Evolutionary conservation across 2,329 filamentous ascomycete genomes (phyloP).

Genomic region (Cadophora sp.): DNA sequence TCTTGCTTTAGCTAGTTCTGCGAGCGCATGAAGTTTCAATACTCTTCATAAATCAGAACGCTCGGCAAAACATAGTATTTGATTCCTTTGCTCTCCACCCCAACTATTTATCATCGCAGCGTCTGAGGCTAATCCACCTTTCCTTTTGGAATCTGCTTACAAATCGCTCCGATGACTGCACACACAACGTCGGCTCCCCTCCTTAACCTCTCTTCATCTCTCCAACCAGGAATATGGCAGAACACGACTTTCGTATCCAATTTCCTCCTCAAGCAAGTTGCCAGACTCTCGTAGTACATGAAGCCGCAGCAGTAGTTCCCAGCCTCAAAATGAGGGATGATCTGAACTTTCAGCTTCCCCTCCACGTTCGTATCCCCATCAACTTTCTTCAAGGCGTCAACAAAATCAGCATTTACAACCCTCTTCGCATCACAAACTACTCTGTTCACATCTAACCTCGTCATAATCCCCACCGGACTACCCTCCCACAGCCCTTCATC

Average conservation of each 20-base stretch:
- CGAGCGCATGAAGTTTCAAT: no score
- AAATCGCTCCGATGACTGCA: slow-evolving; percentile 7
- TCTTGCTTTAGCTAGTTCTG: background rate
- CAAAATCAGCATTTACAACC: background rate
- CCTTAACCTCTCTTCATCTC: slow-evolving; percentile 4
- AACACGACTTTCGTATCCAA: slow-evolving; percentile 12
- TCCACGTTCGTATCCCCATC: background rate
- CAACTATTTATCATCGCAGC: background rate
- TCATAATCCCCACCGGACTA: background rate
- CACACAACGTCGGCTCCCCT: background rate
- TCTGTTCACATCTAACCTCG: background rate
- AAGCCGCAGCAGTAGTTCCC: slow-evolving; percentile 7
- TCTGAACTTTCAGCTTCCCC: background rate
- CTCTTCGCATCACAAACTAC: background rate
- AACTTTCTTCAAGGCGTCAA: background rate
- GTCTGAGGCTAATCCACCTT: background rate
- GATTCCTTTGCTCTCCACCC: no score
- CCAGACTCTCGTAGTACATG: slow-evolving; percentile 13
- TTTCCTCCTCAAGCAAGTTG: slow-evolving; percentile 5
- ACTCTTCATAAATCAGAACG: no score
- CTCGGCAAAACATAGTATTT: no score
- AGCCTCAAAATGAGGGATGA: slow-evolving; percentile 8
- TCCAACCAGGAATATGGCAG: slow-evolving; percentile 3
- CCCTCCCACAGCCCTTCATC: slow-evolving; percentile 1
- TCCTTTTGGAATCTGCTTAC: background rate